Conservation (phyloP, 2,329 filamentous ascomycete genomes). For the Paraphaeosphaeria minitans region DNA sequence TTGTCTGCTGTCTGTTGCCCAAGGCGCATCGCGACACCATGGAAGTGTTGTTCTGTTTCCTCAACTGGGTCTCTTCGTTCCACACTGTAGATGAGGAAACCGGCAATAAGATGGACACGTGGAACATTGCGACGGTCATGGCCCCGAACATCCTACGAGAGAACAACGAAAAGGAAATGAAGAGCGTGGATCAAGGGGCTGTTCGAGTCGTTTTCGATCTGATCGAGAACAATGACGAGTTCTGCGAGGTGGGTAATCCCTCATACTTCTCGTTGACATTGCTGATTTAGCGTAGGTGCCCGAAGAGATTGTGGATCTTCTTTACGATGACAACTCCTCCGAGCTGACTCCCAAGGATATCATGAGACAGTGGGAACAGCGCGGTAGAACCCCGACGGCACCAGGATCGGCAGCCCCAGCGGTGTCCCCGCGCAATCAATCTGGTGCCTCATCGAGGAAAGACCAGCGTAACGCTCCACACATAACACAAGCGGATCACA, state of each 20-base stretch:
- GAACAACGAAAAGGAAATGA: constrained; percentile 53
- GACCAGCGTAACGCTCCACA: constrained; percentile 57
- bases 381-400: constrained; percentile 68
- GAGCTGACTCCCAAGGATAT: constrained; percentile 98
- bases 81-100: constrained; percentile 96
- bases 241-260: constrained; percentile 82
- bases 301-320: constrained; percentile 83
- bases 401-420: constrained; percentile 52
- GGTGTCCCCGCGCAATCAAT: constrained; percentile 41
- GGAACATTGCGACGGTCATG: constrained; percentile 96
- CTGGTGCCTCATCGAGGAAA: constrained; percentile 58
- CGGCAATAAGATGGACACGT: constrained; percentile 98
- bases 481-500: constrained; percentile 80
- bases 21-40: constrained; percentile 92
- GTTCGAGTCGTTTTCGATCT: constrained; percentile 92
- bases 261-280: neutral
- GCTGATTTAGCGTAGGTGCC: constrained; percentile 70
- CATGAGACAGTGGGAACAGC: constrained; percentile 87
- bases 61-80: constrained; percentile 97
- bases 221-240: constrained; percentile 91
- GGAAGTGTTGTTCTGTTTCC: constrained; percentile 92
- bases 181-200: constrained; percentile 87
- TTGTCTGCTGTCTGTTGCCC: constrained; percentile 89
- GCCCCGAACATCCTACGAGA: constrained; percentile 92
- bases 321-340: constrained; percentile 80